Evolutionary conservation across 257 asterid genomes (phyloP).

Genomic region (Solanum appendiculatum): DNA sequence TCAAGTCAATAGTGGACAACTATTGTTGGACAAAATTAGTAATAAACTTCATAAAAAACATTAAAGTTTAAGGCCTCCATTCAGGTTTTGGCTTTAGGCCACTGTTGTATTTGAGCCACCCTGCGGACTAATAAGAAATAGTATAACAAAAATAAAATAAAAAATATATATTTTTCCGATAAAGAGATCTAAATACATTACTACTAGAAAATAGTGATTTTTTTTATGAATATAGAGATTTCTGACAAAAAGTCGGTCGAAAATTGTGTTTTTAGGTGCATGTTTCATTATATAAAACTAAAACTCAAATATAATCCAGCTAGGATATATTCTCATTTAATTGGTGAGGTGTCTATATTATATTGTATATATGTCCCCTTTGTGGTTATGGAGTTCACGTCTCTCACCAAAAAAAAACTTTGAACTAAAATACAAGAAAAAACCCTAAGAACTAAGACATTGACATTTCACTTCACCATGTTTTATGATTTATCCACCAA

Average conservation of each 20-base stretch:
- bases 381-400: conserved; percentile 1
- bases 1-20: too few relatives aligned
- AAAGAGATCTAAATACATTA: neutral
- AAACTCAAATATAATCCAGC: neutral
- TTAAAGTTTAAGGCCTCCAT: rapidly evolving
- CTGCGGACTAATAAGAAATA: neutral
- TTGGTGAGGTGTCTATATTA: neutral
- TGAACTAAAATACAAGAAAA: neutral
- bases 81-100: rapidly evolving
- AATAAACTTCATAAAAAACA: rapidly evolving
- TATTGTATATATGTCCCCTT: neutral
- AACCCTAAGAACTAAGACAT: neutral
- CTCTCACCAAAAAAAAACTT: neutral
- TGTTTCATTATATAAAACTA: neutral
- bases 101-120: neutral
- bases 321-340: neutral
- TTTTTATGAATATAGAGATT: rapidly evolving
- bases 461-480: neutral
- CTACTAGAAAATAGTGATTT: neutral
- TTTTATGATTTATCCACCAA: neutral
- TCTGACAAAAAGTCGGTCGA: rapidly evolving
- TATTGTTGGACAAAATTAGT: too few relatives aligned
- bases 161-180: neutral
- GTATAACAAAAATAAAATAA: neutral
- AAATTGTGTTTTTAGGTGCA: neutral